These are phyloP conservation scores for Lentinula edodes DNA, from an alignment of 768 basidiomycete species.

Conservation along the genomic window DNA sequence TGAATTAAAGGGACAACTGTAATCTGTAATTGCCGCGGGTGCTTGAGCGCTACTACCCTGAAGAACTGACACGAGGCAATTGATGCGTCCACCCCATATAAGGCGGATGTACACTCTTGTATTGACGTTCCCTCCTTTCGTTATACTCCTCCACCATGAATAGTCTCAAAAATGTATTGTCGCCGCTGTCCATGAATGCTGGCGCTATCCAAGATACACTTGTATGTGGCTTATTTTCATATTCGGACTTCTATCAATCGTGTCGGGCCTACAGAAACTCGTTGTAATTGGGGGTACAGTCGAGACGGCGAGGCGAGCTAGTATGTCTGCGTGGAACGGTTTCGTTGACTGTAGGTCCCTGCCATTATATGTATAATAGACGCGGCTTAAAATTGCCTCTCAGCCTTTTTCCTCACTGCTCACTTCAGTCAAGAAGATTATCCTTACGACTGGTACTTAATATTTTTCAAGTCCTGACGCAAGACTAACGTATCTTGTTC, in stretches of 20 bases:
- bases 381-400: background rate
- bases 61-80: slow-evolving; percentile 25
- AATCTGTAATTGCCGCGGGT: slow-evolving; percentile 3
- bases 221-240: slow-evolving; percentile 31
- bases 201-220: slow-evolving; percentile 75
- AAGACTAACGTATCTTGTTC: slow-evolving; percentile 9
- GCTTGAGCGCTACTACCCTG: slow-evolving; percentile 16
- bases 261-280: slow-evolving; percentile 53
- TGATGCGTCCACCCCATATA: slow-evolving; percentile 24
- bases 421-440: slow-evolving; percentile 87
- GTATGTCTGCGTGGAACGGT: slow-evolving; percentile 83
- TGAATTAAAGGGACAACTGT: background rate
- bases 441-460: slow-evolving; percentile 71
- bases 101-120: slow-evolving; percentile 30
- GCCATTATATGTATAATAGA: background rate
- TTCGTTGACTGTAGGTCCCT: slow-evolving; percentile 72
- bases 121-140: slow-evolving; percentile 26
- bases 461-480: slow-evolving; percentile 6
- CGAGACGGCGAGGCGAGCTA: slow-evolving; percentile 77
- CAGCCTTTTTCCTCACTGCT: slow-evolving; percentile 85
- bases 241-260: slow-evolving; percentile 6
- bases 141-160: slow-evolving; percentile 46
- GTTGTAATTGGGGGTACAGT: slow-evolving; percentile 89
- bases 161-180: slow-evolving; percentile 61
- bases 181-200: slow-evolving; percentile 63